Evolutionary conservation across 257 asterid genomes (phyloP).

Genomic region (Capsicum chinense): DNA sequence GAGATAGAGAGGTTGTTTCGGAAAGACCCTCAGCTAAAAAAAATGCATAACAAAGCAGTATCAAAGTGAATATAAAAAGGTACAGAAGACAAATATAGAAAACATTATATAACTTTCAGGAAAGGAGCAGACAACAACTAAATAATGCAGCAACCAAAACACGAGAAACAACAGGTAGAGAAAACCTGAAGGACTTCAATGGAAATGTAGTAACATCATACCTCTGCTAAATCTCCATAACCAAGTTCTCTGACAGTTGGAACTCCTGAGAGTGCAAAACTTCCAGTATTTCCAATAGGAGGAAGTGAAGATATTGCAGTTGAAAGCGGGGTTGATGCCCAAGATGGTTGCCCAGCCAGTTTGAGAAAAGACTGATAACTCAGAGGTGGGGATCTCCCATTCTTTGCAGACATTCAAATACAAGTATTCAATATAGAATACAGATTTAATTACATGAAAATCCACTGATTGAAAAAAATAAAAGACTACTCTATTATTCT

Average conservation of each 20-base stretch:
- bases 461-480: not conserved
- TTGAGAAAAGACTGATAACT: slow-evolving; percentile 85
- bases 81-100: too few relatives aligned
- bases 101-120: too few relatives aligned
- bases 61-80: too few relatives aligned
- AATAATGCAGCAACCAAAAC: too few relatives aligned
- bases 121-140: too few relatives aligned
- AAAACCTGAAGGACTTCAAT: not conserved
- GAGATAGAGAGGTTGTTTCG: too few relatives aligned
- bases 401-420: slow-evolving; percentile 44
- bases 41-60: too few relatives aligned
- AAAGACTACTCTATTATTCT: not conserved
- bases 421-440: slow-evolving; percentile 4
- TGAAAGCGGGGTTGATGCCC: slow-evolving; percentile 69
- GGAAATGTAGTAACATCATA: too few relatives aligned
- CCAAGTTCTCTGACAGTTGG: slow-evolving; percentile 63
- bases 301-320: slow-evolving; percentile 58
- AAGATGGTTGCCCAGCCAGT: slow-evolving; percentile 87
- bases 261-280: slow-evolving; percentile 55
- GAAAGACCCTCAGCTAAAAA: too few relatives aligned
- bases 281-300: slow-evolving; percentile 66
- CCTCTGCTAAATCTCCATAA: too few relatives aligned
- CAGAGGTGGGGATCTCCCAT: slow-evolving; percentile 89
- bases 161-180: too few relatives aligned
- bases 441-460: not conserved